phyloP scores from a whole-genome alignment of 202 grass and related monocot species.

The Carex arenaria region DNA sequence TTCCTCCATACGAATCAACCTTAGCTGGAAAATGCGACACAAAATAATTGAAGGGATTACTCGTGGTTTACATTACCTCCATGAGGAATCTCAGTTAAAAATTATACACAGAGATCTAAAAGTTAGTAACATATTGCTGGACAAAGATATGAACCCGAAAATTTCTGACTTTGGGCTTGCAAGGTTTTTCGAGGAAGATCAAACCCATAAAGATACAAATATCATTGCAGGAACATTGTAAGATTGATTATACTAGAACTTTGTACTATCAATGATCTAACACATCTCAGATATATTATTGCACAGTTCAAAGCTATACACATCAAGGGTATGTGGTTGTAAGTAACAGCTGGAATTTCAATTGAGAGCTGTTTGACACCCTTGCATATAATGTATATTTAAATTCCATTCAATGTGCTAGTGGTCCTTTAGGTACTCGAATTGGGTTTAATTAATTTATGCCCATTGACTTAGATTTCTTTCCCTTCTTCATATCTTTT shows the following conservation, averaged over 20 bases:
- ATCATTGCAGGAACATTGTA: constrained; percentile 26
- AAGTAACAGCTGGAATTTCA: not conserved
- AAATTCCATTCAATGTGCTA: not conserved
- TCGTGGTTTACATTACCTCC: constrained; percentile 27
- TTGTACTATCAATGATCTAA: not conserved
- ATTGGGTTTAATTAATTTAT: not conserved
- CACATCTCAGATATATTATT: not conserved
- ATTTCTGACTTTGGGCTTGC: constrained; percentile 35
- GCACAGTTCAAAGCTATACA: too few species aligned
- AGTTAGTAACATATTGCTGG: constrained; percentile 31
- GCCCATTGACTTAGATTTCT: not conserved
- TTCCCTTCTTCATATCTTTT: not conserved
- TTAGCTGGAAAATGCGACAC: constrained; percentile 7
- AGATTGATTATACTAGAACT: not conserved
- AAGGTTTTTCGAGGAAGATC: constrained; percentile 24
- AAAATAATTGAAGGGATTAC: constrained; percentile 23
- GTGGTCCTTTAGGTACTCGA: not conserved
- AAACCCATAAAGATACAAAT: constrained; percentile 21
- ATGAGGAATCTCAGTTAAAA: constrained; percentile 29
- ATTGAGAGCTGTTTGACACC: too few species aligned
- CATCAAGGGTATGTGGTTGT: rapidly evolving
- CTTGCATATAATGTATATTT: too few species aligned
- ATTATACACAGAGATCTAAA: constrained; percentile 32
- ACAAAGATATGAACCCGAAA: constrained; percentile 29
- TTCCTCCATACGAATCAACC: not conserved